Evolutionary conservation across 2,329 filamentous ascomycete genomes (phyloP).

Genomic region (Cercospora zeina): DNA sequence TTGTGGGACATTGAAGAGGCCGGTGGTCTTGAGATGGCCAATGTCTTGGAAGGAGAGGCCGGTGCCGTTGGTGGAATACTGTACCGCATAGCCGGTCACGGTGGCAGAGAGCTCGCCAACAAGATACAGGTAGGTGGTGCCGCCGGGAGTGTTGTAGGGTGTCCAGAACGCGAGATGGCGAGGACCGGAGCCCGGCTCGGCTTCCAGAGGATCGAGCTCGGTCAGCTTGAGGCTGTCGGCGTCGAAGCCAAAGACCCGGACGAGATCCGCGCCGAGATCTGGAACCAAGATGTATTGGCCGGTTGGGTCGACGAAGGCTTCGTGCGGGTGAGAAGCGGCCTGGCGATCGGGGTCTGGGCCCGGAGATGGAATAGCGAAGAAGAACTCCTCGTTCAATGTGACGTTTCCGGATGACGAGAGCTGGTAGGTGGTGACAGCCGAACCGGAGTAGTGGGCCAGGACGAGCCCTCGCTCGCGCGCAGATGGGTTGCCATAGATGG

Average conservation of each 20-base stretch:
- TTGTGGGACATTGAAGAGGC: slow-evolving; percentile 46
- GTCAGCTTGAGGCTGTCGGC: slow-evolving; percentile 32
- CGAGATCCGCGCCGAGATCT: slow-evolving; percentile 43
- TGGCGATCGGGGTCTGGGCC: slow-evolving; percentile 39
- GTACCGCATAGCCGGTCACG: slow-evolving; percentile 51
- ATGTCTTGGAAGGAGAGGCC: slow-evolving; percentile 52
- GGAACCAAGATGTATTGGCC: slow-evolving; percentile 43
- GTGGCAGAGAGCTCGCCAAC: slow-evolving; percentile 56
- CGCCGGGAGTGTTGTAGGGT: slow-evolving; percentile 33
- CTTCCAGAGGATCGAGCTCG: slow-evolving; percentile 32
- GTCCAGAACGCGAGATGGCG: slow-evolving; percentile 43
- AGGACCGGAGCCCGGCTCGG: slow-evolving; percentile 40
- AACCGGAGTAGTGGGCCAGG: slow-evolving; percentile 47
- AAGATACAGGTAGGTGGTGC: slow-evolving; percentile 41
- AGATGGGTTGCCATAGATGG: slow-evolving; percentile 45
- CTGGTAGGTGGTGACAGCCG: slow-evolving; percentile 43
- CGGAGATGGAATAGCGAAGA: slow-evolving; percentile 36
- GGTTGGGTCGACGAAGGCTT: slow-evolving; percentile 43
- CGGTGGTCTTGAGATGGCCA: slow-evolving; percentile 50
- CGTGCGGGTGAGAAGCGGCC: slow-evolving; percentile 41
- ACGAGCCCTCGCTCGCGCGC: slow-evolving; percentile 41
- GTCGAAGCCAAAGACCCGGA: slow-evolving; percentile 40
- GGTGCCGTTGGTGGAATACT: slow-evolving; percentile 44
- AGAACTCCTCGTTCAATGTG: slow-evolving; percentile 41
- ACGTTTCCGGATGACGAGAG: slow-evolving; percentile 55